Evolutionary conservation across 345 rosid genomes (phyloP), one percentile per base, ranked within the genome.

Genomic region (Salix exigua): DNA sequence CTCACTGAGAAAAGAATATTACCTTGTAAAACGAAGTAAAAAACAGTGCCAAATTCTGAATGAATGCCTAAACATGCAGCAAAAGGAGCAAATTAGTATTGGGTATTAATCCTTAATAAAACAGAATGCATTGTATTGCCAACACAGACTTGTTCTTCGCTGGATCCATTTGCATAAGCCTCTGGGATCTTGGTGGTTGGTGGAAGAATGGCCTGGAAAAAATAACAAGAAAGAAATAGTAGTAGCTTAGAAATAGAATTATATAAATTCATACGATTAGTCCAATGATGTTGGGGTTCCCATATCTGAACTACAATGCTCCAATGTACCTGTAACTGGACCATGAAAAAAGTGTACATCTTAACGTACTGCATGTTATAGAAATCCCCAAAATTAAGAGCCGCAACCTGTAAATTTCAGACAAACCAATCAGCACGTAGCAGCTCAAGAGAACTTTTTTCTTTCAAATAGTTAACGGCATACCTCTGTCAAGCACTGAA

Each of bases 401-500:
- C 92, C 35, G 97, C 99, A 72, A 96, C 92, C 99, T 96, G 87
- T 64, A 80, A 73, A 77, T 75, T 50, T 62, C 75, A 79, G 72
- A 21, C 63, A 71, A 48, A 64, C 71, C 5, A 25, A 40, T 61
- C 66, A 77, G 40, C 58, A 48, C 10, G 23, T 13, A 28, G 33
- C 23, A 40, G 8, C 18, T n/a, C 40, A 53, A 48, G 62, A 18
- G 62, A 66, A 50, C 35, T 66, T 64, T 75, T 0, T 28, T 30
- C 73, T 58, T 58, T 64, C 30, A 31, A 31, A 78, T 23, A 12
- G 37, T 19, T 46, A 58, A 35, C 21, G n/a, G 64, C 5, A 7
- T 84, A 96, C 99, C 98, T 94, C 99, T 11, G 98, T 94, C 78
- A 96, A 84, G 82, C 99, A 96, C 75, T 96, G 99, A 40, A 96